Conservation (phyloP, 2,329 filamentous ascomycete species). For the Sporothrix brasiliensis region DNA sequence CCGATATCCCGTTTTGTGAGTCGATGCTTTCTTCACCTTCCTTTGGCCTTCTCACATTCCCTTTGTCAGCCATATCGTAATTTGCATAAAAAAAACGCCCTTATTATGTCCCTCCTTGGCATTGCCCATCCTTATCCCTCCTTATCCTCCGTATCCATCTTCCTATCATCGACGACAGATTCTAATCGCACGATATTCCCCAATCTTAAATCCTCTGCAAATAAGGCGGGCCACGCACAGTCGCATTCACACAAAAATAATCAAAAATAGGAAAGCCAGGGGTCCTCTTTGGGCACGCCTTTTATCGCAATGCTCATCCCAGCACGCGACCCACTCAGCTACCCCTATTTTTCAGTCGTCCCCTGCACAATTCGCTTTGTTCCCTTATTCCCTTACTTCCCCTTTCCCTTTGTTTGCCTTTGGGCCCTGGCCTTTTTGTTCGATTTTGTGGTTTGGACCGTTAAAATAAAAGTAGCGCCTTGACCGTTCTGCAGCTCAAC, state of each 20-base stretch:
- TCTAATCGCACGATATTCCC: slow-evolving; percentile 18
- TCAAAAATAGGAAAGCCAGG: not conserved
- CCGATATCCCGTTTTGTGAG: not conserved
- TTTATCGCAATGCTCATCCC: not conserved
- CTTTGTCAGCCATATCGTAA: not conserved
- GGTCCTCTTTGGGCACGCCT: not conserved
- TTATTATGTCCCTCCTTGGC: not conserved
- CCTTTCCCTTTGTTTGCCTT: not conserved
- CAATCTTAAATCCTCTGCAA: not conserved
- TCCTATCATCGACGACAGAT: slow-evolving; percentile 1
- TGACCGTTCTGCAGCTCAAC: not conserved
- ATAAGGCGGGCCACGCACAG: not conserved
- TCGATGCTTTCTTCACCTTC: not conserved
- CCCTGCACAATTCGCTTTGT: not conserved
- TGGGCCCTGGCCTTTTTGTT: not conserved
- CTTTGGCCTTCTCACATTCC: not conserved
- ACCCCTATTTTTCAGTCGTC: slow-evolving; percentile 9
- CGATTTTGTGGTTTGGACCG: not conserved
- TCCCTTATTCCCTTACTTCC: not conserved
- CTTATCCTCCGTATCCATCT: not conserved
- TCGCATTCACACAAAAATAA: not conserved
- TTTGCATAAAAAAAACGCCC: slow-evolving; percentile 19
- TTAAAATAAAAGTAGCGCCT: slow-evolving; percentile 2
- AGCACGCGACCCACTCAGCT: slow-evolving; percentile 12
- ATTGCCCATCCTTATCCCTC: slow-evolving; percentile 1